These are phyloP conservation scores for Paulownia fortunei DNA, from an alignment of 257 asterid genomes.

Conservation along the genomic window DNA sequence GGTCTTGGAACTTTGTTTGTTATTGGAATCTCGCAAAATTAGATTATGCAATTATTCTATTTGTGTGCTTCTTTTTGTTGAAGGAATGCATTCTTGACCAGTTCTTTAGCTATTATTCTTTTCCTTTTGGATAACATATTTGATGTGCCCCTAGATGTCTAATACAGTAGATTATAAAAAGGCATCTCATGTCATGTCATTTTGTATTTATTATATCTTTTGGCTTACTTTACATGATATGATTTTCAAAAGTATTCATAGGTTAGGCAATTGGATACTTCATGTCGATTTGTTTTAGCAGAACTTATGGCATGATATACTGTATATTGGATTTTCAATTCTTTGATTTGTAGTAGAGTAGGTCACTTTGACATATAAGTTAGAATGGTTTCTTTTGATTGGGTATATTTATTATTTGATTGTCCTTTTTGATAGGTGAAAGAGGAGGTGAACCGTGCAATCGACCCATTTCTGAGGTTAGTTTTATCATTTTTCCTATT, in stretches of 20 bases:
- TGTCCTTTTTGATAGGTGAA: constrained; percentile 49
- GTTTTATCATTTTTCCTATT: constrained; percentile 13
- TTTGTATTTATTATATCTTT: neutral
- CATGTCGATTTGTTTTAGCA: neutral
- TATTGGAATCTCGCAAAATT: neutral
- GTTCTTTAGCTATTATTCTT: neutral
- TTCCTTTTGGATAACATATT: neutral
- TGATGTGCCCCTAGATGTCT: neutral
- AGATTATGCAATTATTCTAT: neutral
- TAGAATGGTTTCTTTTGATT: constrained; percentile 1
- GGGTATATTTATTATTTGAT: neutral
- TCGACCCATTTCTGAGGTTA: constrained; percentile 50
- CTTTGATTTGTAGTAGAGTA: neutral
- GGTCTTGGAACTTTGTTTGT: neutral
- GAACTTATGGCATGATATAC: neutral
- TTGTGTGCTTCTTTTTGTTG: constrained; percentile 7
- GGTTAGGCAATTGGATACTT: neutral
- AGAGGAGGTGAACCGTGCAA: constrained; percentile 54
- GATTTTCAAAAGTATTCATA: neutral
- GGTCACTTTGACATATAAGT: neutral
- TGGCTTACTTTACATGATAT: neutral
- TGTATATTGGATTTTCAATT: neutral
- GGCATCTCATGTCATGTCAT: neutral
- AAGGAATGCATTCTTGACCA: constrained; percentile 1
- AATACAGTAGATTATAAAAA: neutral